Evolutionary conservation across 176 grass and related monocot species (phyloP).

Genomic region (Echinochloa phyllopogon): DNA sequence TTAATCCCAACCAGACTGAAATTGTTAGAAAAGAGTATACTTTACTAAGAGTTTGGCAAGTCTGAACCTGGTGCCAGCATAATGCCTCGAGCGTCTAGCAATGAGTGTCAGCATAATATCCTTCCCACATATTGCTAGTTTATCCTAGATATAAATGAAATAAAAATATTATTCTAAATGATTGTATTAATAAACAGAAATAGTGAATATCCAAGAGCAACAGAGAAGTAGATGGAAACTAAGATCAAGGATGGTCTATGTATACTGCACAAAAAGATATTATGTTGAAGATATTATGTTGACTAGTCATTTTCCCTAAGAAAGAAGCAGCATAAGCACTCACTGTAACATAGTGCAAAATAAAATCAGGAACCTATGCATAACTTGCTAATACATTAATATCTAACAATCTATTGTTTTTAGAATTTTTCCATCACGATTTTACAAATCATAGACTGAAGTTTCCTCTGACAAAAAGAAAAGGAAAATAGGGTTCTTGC

Average conservation of each 20-base stretch:
- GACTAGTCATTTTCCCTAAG: neutral
- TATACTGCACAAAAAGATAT: slow-evolving; percentile 4
- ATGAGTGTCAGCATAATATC: slow-evolving; percentile 85
- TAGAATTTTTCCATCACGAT: slow-evolving; percentile 14
- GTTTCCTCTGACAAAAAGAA: neutral
- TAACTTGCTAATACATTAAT: slow-evolving; percentile 7
- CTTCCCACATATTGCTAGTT: slow-evolving; percentile 72
- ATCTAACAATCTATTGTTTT: neutral
- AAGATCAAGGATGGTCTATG: slow-evolving; percentile 12
- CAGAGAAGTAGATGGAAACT: neutral
- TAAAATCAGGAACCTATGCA: neutral
- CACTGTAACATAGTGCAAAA: neutral
- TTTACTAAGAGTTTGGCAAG: slow-evolving; percentile 20
- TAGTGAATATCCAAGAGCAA: neutral
- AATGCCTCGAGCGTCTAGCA: slow-evolving; percentile 91
- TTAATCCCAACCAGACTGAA: slow-evolving; percentile 5
- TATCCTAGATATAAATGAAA: slow-evolving; percentile 65
- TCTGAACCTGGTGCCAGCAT: slow-evolving; percentile 85
- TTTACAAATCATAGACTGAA: slow-evolving; percentile 22
- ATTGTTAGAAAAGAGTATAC: slow-evolving; percentile 14
- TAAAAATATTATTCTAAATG: slow-evolving; percentile 35
- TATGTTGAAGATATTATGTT: neutral
- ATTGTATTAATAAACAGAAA: slow-evolving; percentile 12
- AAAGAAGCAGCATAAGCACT: slow-evolving; percentile 24
- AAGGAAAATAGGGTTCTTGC: neutral